Conservation (phyloP, 75 land plant species). For the Isoetes taiwanensis region DNA sequence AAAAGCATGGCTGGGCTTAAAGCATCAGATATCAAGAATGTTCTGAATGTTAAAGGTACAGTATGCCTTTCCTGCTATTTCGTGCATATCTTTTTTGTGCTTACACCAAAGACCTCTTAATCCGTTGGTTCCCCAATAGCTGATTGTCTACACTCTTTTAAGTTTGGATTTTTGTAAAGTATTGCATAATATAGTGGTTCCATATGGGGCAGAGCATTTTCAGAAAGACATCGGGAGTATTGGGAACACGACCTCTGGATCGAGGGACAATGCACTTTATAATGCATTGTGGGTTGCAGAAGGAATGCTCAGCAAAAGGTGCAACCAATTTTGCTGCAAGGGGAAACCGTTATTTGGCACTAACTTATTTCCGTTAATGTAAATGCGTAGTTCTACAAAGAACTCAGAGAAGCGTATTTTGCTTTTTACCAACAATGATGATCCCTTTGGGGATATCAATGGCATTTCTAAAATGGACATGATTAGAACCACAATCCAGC, state of each 20-base stretch:
- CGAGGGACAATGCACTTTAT: slow-evolving; percentile 72
- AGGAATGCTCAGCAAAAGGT: slow-evolving; percentile 94
- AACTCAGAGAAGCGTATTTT: slow-evolving; percentile 61
- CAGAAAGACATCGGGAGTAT: slow-evolving; percentile 64
- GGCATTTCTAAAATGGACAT: slow-evolving; percentile 52
- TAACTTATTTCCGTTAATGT: neutral
- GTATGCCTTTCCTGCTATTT: too few species aligned
- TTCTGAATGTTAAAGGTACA: too few species aligned
- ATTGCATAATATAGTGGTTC: too few species aligned
- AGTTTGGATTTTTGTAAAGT: too few species aligned
- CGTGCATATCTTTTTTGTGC: too few species aligned
- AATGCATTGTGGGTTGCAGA: slow-evolving; percentile 97
- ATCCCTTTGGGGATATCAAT: slow-evolving; percentile 63
- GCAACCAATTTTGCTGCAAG: neutral
- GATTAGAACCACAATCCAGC: slow-evolving; percentile 79
- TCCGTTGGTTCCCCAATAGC: too few species aligned
- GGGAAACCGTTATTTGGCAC: neutral
- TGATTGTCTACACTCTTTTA: too few species aligned
- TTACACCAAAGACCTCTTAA: too few species aligned
- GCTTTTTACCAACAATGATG: slow-evolving; percentile 89
- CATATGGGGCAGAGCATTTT: slow-evolving; percentile 66
- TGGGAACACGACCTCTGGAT: slow-evolving; percentile 36
- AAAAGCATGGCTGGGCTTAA: slow-evolving; percentile 57
- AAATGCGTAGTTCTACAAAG: slow-evolving; percentile 40
- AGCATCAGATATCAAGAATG: slow-evolving; percentile 75